Percentiles rank a stretch among this genome's conserved stretches.
phyloP scores from a whole-genome alignment of 176 grass and related monocot genomes.

The Bolboschoenus planiculmis region DNA sequence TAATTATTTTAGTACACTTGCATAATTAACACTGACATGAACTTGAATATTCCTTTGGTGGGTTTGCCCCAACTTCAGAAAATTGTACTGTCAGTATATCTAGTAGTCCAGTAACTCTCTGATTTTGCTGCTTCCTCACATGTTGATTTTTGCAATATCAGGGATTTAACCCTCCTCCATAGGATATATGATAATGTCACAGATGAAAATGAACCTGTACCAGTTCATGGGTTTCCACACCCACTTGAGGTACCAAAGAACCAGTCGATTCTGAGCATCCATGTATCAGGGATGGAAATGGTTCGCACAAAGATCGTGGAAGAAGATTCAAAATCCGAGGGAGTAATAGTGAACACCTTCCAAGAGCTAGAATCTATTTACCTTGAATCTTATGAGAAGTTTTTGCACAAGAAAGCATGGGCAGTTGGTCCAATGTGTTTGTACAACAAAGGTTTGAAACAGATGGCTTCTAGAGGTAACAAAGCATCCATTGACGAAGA shows the following conservation, averaged over 20 bases:
- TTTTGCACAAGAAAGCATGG: conserved; percentile 33
- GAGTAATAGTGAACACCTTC: conserved; percentile 23
- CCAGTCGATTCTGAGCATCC: not conserved
- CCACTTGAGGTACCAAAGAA: conserved; percentile 3
- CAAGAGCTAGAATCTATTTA: conserved; percentile 21
- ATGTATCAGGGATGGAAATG: not conserved
- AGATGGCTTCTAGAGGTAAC: conserved; percentile 3
- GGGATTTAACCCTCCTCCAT: not conserved
- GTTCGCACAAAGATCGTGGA: not conserved
- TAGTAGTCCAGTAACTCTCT: not conserved
- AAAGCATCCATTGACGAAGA: not conserved
- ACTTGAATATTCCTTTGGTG: no score
- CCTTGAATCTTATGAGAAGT: conserved; percentile 24
- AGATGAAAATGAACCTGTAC: conserved; percentile 20
- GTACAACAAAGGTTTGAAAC: not conserved
- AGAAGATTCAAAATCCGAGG: conserved; percentile 12
- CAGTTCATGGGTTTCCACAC: conserved; percentile 27
- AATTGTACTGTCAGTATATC: not conserved
- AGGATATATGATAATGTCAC: not conserved
- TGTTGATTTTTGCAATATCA: conserved; percentile 5
- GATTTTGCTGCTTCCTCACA: not conserved
- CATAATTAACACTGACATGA: not conserved
- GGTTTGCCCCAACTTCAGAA: no score
- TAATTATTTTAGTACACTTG: not conserved
- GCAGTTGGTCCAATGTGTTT: conserved; percentile 38